Evolutionary conservation across 1,284 basidiomycete species (phyloP).

Genomic region (Ganoderma multipileum): DNA sequence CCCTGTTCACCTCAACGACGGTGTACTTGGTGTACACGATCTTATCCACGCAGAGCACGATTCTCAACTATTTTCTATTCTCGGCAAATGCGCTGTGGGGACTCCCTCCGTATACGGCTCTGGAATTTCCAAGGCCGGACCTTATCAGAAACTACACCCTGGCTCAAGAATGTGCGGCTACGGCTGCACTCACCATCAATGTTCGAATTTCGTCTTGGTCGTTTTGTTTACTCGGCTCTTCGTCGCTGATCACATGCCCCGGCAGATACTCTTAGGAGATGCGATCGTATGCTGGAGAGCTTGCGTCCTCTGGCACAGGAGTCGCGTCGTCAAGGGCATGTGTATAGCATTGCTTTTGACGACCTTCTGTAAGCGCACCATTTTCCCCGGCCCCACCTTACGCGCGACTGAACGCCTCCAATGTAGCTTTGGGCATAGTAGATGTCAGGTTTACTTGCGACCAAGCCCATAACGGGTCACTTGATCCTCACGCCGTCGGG

Average conservation of each 20-base stretch:
- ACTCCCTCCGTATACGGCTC: background rate
- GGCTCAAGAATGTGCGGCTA: background rate
- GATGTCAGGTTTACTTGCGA: background rate
- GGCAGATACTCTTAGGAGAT: background rate
- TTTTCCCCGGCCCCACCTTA: background rate
- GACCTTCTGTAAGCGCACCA: background rate
- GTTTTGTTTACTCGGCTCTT: background rate
- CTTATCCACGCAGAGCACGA: background rate
- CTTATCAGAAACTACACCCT: background rate
- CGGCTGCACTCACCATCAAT: background rate
- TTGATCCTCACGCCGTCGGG: background rate
- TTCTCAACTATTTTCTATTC: background rate
- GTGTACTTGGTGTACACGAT: background rate
- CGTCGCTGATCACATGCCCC: background rate
- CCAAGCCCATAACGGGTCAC: background rate
- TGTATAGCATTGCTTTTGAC: background rate
- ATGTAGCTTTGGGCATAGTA: background rate
- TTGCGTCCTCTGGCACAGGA: background rate
- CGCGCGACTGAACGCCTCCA: background rate
- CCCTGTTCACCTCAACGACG: background rate
- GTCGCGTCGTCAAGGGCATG: background rate
- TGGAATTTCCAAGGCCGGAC: background rate
- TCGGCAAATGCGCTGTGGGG: background rate
- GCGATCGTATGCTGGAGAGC: slow-evolving; percentile 2
- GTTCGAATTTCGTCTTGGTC: background rate